These are phyloP conservation scores for Boechera retrofracta DNA, from an alignment of 345 rosid genomes.

Conservation along the genomic window DNA sequence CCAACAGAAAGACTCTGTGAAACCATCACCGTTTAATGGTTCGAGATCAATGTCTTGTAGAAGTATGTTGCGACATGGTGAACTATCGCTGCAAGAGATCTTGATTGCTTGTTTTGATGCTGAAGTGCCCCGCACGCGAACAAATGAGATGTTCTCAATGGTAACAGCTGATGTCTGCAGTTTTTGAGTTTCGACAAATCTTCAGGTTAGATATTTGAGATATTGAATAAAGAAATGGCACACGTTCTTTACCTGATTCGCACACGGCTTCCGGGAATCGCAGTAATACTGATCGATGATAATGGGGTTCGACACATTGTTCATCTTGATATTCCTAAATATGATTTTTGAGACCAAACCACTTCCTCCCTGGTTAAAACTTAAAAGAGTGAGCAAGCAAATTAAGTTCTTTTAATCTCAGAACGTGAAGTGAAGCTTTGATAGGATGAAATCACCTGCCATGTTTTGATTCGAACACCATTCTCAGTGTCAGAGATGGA, in stretches of 20 bases:
- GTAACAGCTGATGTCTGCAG: constrained; percentile 82
- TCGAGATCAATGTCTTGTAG: constrained; percentile 69
- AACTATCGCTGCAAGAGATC: constrained; percentile 72
- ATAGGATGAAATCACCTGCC: constrained; percentile 68
- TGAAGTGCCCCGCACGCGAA: constrained; percentile 68
- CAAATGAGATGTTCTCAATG: constrained; percentile 66
- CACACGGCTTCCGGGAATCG: constrained; percentile 70
- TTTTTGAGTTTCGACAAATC: constrained; percentile 22
- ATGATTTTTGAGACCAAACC: constrained; percentile 67
- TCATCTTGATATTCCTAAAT: constrained; percentile 70
- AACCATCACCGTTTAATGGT: constrained; percentile 47
- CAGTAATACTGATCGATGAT: constrained; percentile 91
- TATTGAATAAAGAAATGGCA: neutral
- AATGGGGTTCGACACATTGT: constrained; percentile 83
- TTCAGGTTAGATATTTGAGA: neutral
- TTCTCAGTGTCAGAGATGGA: constrained; percentile 68
- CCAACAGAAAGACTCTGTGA: constrained; percentile 71
- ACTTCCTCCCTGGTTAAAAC: constrained; percentile 67
- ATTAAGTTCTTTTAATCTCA: constrained; percentile 13
- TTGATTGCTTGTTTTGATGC: constrained; percentile 74
- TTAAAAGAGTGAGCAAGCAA: constrained; percentile 19
- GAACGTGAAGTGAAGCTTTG: constrained; percentile 8
- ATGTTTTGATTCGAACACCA: constrained; percentile 92
- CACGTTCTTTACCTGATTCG: constrained; percentile 68
- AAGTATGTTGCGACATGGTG: constrained; percentile 64